These are phyloP conservation scores for Fusarium sp. DNA, from an alignment of 2,329 filamentous ascomycete genomes.

Conservation along the genomic window DNA sequence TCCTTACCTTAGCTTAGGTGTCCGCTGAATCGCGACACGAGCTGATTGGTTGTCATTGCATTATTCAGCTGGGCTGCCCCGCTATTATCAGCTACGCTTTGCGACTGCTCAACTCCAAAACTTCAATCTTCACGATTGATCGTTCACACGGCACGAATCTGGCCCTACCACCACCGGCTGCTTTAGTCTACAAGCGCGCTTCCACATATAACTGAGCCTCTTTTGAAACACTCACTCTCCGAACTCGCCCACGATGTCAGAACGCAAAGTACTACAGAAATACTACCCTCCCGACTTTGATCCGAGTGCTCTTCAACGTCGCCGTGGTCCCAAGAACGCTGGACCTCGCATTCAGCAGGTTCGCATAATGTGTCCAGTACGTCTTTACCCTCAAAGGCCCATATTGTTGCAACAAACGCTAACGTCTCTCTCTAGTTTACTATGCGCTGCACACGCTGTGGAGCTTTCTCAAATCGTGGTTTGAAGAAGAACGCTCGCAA, in stretches of 20 bases:
- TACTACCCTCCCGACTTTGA: constrained; percentile 87
- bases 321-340: constrained; percentile 73
- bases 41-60: not conserved
- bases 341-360: constrained; percentile 88
- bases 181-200: not conserved
- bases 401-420: too few relatives aligned
- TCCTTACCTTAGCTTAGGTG: not conserved
- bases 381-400: not conserved
- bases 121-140: not conserved
- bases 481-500: constrained; percentile 50
- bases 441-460: constrained; percentile 59
- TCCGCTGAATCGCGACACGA: not conserved
- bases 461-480: constrained; percentile 61
- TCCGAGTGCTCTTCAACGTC: constrained; percentile 79
- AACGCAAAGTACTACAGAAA: constrained; percentile 80
- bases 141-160: not conserved
- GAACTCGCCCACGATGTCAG: constrained; percentile 71
- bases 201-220: not conserved
- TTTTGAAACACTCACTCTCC: not conserved
- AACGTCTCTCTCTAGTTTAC: constrained; percentile 42
- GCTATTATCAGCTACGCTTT: not conserved
- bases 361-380: constrained; percentile 54
- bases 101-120: not conserved
- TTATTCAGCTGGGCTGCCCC: not conserved
- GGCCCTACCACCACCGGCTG: not conserved